A percentile compares a stretch with the other conserved stretches of the same genome.
Conservation (phyloP, 306 rosid genomes). For the Fagus sylvatica region DNA sequence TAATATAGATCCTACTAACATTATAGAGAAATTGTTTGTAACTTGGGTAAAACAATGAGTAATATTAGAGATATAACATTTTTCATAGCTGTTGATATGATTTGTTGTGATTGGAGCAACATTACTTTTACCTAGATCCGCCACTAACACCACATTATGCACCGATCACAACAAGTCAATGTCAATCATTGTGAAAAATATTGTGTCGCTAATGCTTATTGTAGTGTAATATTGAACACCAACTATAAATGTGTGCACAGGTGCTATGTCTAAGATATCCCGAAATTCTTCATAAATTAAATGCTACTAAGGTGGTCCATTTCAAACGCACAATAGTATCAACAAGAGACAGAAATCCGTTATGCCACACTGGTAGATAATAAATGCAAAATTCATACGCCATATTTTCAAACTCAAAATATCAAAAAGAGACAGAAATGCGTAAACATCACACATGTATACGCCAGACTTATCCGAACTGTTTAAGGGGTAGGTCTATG, state of each 20-base stretch:
- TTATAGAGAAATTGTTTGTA: too few species aligned
- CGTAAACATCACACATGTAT: not conserved
- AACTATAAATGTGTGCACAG: not conserved
- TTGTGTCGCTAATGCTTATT: too few species aligned
- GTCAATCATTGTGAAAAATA: too few species aligned
- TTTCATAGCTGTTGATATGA: too few species aligned
- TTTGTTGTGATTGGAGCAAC: too few species aligned
- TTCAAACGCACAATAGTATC: not conserved
- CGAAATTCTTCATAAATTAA: not conserved
- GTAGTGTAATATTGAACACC: not conserved
- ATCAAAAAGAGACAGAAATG: not conserved
- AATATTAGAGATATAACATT: too few species aligned
- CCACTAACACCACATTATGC: too few species aligned
- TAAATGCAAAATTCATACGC: not conserved
- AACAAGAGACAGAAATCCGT: not conserved
- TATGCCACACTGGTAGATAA: not conserved
- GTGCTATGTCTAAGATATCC: not conserved
- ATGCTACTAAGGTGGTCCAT: not conserved
- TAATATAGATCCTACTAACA: too few species aligned
- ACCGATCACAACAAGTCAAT: too few species aligned
- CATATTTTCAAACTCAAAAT: not conserved
- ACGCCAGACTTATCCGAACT: not conserved
- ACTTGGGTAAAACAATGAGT: too few species aligned
- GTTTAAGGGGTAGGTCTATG: constrained; percentile 42
- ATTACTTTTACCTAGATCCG: too few species aligned